Evolutionary conservation across 2,329 filamentous ascomycete genomes (phyloP), one percentile per base, ranked within the genome.

Genomic region (Xylaria polymorpha): DNA sequence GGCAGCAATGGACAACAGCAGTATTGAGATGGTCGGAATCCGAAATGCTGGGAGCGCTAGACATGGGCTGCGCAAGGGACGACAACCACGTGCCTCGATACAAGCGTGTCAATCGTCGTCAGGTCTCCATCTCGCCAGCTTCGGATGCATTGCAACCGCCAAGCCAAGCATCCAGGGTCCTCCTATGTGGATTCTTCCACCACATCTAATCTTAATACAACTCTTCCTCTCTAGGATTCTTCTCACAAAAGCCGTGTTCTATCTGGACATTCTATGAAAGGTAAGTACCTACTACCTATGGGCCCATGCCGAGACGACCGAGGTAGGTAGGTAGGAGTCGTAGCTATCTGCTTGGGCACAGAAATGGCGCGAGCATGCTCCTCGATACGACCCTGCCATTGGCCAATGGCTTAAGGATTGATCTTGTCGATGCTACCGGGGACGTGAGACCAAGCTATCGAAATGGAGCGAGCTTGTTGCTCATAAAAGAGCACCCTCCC

Each of bases 31-130:
- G 29, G 32, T 32, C 50, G 50, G 66, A 68, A 55, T 60, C 61
- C 66, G 66, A 57, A 61, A 55, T 37, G 22, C 41, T 57, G 61
- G 66, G 66, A 61, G 29, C 56, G n/a, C 25, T 29, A 44, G 20
- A 6, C 37, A 43, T 53, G 15, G 43, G 32, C 51, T 32, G 22
- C 43, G 53, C 37, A 18, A 44, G 29, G 41, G 59, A 41, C 46
- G n/a, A 43, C 37, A 29, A 60, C 67, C 67, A 69, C 67, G 67
- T 67, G 67, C 60, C 10, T 51, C 10, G 12, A 59, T 59, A 12
- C 22, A 22, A 51, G 12, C 20, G 25, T 61, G 4, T 68, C n/a
- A 62, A 66, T 68, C 55, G 55, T 43, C 8, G 35, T 25, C 32
- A 22, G 32, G 32, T 22, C n/a, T 56, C 35, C 8, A 56, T 56